Conservation (phyloP, 768 basidiomycete species). For the Hygrophoropsis aurantiaca region DNA sequence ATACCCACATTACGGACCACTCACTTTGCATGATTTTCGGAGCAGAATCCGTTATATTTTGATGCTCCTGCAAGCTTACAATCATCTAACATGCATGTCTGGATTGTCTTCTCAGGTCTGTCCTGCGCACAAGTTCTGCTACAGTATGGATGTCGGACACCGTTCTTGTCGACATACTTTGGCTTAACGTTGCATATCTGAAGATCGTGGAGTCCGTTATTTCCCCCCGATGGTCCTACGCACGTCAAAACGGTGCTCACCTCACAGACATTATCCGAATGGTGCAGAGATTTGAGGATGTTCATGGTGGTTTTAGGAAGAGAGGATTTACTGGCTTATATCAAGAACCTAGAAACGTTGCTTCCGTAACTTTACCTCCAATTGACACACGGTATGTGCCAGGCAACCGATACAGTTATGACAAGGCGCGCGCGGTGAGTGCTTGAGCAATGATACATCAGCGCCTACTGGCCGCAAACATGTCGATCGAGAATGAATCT, state of each 20-base stretch:
- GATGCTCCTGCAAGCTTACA: constrained; percentile 53
- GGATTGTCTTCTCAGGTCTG: constrained; percentile 35
- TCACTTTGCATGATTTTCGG: constrained; percentile 58
- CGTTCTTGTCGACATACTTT: constrained; percentile 60
- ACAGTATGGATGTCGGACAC: constrained; percentile 58
- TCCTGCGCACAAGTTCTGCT: constrained; percentile 60
- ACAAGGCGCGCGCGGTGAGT: no score
- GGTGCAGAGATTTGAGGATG: constrained; percentile 8
- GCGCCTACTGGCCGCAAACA: no score
- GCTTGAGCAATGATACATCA: no score
- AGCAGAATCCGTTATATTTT: constrained; percentile 55
- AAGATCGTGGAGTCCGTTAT: background rate
- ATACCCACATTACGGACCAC: constrained; percentile 11
- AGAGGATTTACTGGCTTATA: background rate
- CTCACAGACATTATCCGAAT: constrained; percentile 24
- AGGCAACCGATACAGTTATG: no score
- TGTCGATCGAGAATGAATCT: no score
- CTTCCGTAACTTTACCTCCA: no score
- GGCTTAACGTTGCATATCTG: constrained; percentile 61
- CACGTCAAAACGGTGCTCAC: constrained; percentile 10
- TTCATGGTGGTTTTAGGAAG: constrained; percentile 7
- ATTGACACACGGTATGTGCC: no score
- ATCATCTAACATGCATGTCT: constrained; percentile 47
- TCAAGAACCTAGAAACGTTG: no score
- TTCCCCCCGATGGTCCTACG: background rate